Conservation (phyloP, 345 rosid species). For the Corchorus capsularis region DNA sequence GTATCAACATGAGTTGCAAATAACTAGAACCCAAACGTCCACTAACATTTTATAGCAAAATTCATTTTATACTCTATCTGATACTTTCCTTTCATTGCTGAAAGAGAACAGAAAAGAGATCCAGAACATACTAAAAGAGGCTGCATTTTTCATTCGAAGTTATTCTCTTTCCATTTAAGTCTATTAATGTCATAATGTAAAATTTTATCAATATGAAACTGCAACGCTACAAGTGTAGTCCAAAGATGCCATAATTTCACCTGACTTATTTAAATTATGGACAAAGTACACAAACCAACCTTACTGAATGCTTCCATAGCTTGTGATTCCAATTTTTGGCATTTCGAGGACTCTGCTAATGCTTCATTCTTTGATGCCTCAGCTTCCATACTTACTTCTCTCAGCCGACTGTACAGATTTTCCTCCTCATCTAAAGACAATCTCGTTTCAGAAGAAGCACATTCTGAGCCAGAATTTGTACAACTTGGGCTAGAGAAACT, state of each 20-base stretch:
- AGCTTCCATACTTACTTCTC: constrained; percentile 36
- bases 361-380: constrained; percentile 38
- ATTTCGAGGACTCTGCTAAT: constrained; percentile 31
- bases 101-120: not conserved
- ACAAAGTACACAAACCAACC: constrained; percentile 35
- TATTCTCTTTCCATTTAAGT: not conserved
- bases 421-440: constrained; percentile 42
- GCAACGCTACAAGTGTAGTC: not conserved
- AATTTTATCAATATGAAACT: not conserved
- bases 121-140: not conserved
- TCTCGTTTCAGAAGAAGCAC: constrained; percentile 34
- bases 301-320: constrained; percentile 49
- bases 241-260: not conserved
- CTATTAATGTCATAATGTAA: not conserved
- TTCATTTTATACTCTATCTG: not conserved
- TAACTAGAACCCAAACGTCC: not conserved
- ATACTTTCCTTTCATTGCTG: not conserved
- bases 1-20: not conserved
- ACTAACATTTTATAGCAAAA: not conserved
- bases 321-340: constrained; percentile 44
- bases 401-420: constrained; percentile 28
- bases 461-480: constrained; percentile 29
- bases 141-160: not conserved
- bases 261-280: not conserved
- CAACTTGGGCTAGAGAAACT: constrained; percentile 31